phyloP scores from a whole-genome alignment of 306 rosid genomes.

The Quercus berberidifolia region DNA sequence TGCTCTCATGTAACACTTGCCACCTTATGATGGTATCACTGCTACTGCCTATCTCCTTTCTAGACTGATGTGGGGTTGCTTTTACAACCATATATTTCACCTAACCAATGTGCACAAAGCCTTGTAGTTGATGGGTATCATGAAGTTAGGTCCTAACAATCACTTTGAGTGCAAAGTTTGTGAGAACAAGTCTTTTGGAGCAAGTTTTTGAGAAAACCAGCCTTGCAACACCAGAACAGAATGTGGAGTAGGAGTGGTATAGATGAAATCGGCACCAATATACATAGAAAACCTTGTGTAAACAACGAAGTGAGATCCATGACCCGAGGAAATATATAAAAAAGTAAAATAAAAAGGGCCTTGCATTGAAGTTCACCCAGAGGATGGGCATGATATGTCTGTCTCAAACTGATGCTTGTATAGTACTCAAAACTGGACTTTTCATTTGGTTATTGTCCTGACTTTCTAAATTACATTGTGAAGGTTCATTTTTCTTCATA shows the following conservation, averaged over 20 bases:
- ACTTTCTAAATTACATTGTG: neutral
- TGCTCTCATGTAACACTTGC: neutral
- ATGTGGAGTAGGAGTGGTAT: neutral
- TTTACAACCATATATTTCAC: neutral
- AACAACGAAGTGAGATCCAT: neutral
- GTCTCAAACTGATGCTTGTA: neutral
- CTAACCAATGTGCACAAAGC: neutral
- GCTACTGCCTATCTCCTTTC: neutral
- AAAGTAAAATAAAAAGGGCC: neutral
- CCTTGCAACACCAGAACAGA: neutral
- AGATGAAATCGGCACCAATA: neutral
- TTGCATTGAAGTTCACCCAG: neutral
- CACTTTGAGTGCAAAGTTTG: neutral
- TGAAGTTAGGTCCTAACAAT: neutral
- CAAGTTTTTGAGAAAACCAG: neutral
- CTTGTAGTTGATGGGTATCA: neutral
- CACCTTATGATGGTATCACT: neutral
- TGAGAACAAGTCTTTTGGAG: neutral
- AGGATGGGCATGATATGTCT: neutral
- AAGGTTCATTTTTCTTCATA: constrained; percentile 2
- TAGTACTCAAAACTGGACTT: neutral
- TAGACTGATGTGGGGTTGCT: neutral
- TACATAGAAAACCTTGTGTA: neutral
- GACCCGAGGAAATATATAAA: neutral
- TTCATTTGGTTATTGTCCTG: neutral